Evolutionary conservation across 2,329 filamentous ascomycete genomes (phyloP), one percentile per base, ranked within the genome.

Genomic region (Pestalotiopsis sp.): DNA sequence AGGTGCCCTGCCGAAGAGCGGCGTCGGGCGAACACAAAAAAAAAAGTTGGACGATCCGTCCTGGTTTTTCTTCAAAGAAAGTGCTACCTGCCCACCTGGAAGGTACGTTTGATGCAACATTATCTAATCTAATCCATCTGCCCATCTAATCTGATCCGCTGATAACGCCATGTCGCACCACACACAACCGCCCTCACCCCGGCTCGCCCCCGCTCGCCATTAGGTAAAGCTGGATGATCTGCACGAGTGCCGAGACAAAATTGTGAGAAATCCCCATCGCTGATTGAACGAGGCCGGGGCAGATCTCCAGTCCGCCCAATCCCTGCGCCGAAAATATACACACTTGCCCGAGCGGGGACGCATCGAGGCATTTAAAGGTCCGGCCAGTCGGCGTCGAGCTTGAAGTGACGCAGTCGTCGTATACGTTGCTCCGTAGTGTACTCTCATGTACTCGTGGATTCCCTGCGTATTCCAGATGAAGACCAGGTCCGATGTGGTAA

Each of bases 61-160:
- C 20, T 52, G 14, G 17, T 17, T 52, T 52, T 52, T 23, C 20
- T 20, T 52, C 9, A n/a, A 36, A n/a, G 13, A 59, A 17, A 56
- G 20, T 20, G 49, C 49, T 56, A 56, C 45, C 45, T 52, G 25
- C 57, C 57, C 23, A 59, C 57, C 25, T 27, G 6, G 25, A 59
- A 59, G 45, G 45, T 52, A 52, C 45, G 11, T 39, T 52, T 20
- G 38, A 45, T 23, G 38, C 38, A 45, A 17, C 14, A 27, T 64
- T 64, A 62, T 62, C 59, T 62, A 62, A 62, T 62, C 41, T 64
- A 39, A 64, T 64, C 23, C 38, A 49, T 45, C 61, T 49, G 39
- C n/a, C 59, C 59, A 62, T 62, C 59, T 62, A 38, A 62, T 64
- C 61, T 64, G 61, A 64, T 64, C 61, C 38, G 38, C 36, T 49